Percentiles rank a stretch among this genome's conserved stretches.
Conservation (phyloP, 768 basidiomycete genomes). For the Asterophora parasitica region DNA sequence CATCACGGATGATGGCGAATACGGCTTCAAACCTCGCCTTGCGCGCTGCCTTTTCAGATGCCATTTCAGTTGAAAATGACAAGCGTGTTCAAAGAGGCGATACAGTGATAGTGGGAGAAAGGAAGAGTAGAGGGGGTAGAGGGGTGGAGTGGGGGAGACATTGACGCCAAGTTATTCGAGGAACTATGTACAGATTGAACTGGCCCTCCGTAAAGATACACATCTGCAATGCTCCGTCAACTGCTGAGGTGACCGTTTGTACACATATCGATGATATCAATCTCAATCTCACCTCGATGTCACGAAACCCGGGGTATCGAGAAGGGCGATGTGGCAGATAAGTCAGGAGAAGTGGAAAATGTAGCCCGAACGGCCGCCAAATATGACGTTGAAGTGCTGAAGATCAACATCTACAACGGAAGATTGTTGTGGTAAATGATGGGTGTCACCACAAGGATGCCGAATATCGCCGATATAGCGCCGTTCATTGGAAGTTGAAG, state of each 20-base stretch:
- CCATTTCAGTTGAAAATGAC: slow-evolving; percentile 3
- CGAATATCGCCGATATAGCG: no score
- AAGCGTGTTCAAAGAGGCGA: background rate
- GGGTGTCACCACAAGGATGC: background rate
- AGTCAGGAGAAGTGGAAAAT: no score
- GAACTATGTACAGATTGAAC: background rate
- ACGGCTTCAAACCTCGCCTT: slow-evolving; percentile 66
- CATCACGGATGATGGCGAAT: slow-evolving; percentile 67
- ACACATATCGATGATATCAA: slow-evolving; percentile 1
- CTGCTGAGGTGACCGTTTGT: background rate
- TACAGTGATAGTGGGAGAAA: background rate
- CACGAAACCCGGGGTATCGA: background rate
- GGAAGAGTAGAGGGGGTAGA: background rate
- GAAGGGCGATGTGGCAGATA: background rate
- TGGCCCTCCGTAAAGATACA: slow-evolving; percentile 6
- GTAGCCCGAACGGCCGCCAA: no score
- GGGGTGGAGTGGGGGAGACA: background rate
- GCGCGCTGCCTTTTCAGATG: slow-evolving; percentile 19
- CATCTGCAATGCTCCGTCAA: background rate
- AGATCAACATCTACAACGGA: background rate
- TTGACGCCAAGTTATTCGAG: background rate
- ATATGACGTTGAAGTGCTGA: no score
- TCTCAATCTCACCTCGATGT: background rate
- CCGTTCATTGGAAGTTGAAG: no score
- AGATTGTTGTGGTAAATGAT: no score